Conservation (phyloP, 1,139 yeast species). For the Taphrina flavorubra region DNA sequence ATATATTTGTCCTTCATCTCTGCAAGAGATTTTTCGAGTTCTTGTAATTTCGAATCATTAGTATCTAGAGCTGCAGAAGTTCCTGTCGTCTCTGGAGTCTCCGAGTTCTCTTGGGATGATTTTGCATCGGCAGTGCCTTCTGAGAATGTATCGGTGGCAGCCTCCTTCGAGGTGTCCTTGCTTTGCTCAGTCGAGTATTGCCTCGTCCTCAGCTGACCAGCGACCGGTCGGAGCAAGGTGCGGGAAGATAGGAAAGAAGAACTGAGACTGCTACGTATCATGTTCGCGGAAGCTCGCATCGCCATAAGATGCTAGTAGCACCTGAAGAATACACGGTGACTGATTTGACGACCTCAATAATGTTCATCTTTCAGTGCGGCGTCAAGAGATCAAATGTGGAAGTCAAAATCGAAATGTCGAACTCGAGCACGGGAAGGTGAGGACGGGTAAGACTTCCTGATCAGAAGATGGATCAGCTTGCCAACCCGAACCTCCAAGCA, state of each 20-base stretch:
- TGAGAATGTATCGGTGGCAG: constrained; percentile 33
- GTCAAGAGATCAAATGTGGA: constrained; percentile 14
- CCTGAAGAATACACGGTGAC: background rate
- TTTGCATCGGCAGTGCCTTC: constrained; percentile 34
- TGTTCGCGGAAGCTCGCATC: constrained; percentile 3
- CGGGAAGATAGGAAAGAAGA: constrained; percentile 9
- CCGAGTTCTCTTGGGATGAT: constrained; percentile 9
- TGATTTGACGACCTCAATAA: background rate
- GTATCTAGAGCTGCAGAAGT: constrained; percentile 6
- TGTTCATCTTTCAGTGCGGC: background rate
- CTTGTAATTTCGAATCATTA: constrained; percentile 15
- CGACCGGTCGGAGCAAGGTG: background rate
- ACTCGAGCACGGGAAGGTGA: background rate
- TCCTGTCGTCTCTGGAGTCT: constrained; percentile 33
- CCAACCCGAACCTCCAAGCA: too few species aligned
- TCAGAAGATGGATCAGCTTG: background rate
- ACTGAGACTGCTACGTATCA: background rate
- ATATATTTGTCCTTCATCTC: constrained; percentile 68
- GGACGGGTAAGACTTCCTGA: background rate
- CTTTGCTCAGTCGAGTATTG: constrained; percentile 15
- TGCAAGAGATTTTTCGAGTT: constrained; percentile 28
- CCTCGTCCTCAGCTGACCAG: constrained; percentile 1
- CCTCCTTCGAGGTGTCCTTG: constrained; percentile 22
- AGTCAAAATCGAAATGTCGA: background rate
- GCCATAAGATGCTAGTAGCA: background rate